Evolutionary conservation across 495 filamentous ascomycete genomes (phyloP).

Genomic region (Xylaria bambusicola): DNA sequence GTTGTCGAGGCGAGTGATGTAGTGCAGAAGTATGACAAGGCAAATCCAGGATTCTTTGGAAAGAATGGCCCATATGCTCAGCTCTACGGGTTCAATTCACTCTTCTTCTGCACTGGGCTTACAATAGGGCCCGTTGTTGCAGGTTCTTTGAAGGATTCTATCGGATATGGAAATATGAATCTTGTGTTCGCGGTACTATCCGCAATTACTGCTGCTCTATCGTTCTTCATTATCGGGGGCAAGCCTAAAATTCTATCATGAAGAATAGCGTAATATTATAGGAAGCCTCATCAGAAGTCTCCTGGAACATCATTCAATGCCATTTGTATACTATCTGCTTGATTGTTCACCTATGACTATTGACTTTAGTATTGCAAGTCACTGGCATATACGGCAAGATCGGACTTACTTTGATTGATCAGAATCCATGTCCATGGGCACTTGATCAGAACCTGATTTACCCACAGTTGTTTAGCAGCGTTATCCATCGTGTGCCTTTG

Average conservation of each 20-base stretch:
- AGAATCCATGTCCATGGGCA: no score
- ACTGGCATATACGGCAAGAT: no score
- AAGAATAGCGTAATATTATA: no score
- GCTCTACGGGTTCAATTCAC: conserved; percentile 57
- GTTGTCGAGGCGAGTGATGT: conserved; percentile 34
- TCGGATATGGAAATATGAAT: conserved; percentile 64
- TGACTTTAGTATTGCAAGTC: no score
- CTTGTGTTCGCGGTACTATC: conserved; percentile 49
- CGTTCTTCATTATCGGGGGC: conserved; percentile 51
- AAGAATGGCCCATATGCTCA: conserved; percentile 57
- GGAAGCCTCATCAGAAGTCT: no score
- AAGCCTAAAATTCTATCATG: conserved; percentile 33
- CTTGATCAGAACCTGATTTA: no score
- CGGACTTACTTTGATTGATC: no score
- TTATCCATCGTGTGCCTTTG: no score
- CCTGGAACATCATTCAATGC: no score
- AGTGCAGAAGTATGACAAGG: conserved; percentile 35
- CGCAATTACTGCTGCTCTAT: conserved; percentile 45
- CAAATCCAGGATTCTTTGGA: conserved; percentile 40
- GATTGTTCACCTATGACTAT: no score
- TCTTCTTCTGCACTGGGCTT: conserved; percentile 54
- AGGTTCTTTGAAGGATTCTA: conserved; percentile 47
- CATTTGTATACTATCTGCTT: no score
- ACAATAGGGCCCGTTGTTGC: conserved; percentile 53
- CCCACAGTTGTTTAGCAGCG: no score